phyloP scores from a whole-genome alignment of 306 rosid species.

The Sicyos edulis region DNA sequence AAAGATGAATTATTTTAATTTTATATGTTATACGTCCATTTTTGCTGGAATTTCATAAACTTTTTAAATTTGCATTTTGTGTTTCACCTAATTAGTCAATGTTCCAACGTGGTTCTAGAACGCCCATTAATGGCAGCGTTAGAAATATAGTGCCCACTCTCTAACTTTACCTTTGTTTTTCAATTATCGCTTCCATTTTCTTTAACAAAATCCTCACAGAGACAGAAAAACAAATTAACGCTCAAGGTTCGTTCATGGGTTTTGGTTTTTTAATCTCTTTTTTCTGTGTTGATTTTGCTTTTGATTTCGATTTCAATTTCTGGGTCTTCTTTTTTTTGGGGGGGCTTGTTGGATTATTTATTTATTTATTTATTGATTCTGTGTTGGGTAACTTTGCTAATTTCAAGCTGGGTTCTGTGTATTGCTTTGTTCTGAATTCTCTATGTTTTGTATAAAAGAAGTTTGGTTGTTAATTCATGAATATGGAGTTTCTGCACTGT shows the following conservation, averaged over 20 bases:
- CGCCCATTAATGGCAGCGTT: constrained; percentile 20
- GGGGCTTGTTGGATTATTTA: not conserved
- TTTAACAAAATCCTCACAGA: not conserved
- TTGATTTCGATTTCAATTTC: constrained; percentile 1
- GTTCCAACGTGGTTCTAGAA: constrained; percentile 15
- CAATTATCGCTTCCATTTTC: not conserved
- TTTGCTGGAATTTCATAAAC: not conserved
- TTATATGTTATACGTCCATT: not conserved
- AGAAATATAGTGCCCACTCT: not conserved
- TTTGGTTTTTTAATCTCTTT: not conserved
- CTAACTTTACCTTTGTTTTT: constrained; percentile 15
- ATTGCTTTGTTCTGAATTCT: not conserved
- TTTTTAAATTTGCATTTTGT: not conserved
- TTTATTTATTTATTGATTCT: not conserved
- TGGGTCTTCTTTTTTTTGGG: not conserved
- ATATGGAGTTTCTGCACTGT: not conserved
- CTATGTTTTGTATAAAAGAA: not conserved
- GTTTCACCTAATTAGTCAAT: constrained; percentile 9
- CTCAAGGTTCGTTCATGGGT: not conserved
- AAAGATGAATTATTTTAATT: not conserved
- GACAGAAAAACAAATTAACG: not conserved
- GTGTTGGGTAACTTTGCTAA: constrained; percentile 1
- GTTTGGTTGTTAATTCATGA: not conserved
- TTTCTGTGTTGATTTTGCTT: not conserved
- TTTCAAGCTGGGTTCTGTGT: constrained; percentile 6